Evolutionary conservation across 2,329 filamentous ascomycete genomes (phyloP).

Genomic region (Pseudogymnoascus sp.): DNA sequence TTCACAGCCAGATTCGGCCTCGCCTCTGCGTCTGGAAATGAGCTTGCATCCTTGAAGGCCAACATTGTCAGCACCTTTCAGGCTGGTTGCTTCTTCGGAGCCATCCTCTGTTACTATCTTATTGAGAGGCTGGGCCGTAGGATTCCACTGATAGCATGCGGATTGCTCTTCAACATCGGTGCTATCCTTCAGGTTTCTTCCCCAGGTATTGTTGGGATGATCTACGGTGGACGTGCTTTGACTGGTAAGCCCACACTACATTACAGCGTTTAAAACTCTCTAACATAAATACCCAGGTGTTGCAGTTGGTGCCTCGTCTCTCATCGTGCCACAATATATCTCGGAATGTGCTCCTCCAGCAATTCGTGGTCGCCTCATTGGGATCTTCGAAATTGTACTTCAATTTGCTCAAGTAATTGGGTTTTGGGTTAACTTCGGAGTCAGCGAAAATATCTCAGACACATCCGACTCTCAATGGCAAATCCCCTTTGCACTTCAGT

Average conservation of each 20-base stretch:
- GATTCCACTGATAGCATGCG: constrained; percentile 33
- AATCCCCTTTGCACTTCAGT: constrained; percentile 35
- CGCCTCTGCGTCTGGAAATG: constrained; percentile 25
- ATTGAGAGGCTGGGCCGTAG: constrained; percentile 36
- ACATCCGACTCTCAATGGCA: constrained; percentile 34
- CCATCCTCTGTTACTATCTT: constrained; percentile 41
- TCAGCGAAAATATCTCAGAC: constrained; percentile 30
- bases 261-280: too few species aligned
- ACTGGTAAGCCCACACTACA: constrained; percentile 26
- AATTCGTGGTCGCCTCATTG: constrained; percentile 40
- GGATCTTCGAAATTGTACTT: constrained; percentile 39
- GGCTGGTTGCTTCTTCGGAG: constrained; percentile 57
- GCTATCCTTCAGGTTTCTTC: constrained; percentile 21
- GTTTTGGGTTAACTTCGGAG: constrained; percentile 37
- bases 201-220: constrained; percentile 20
- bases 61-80: constrained; percentile 57
- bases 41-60: constrained; percentile 40
- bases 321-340: constrained; percentile 33
- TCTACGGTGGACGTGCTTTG: constrained; percentile 39
- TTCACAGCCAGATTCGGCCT: constrained; percentile 51
- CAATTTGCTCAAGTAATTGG: constrained; percentile 27
- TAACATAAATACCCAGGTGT: constrained; percentile 15
- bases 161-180: constrained; percentile 29
- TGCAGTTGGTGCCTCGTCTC: constrained; percentile 38
- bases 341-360: constrained; percentile 33